Conservation (phyloP, 2,329 filamentous ascomycete genomes). For the Fusarium bulbicola region DNA sequence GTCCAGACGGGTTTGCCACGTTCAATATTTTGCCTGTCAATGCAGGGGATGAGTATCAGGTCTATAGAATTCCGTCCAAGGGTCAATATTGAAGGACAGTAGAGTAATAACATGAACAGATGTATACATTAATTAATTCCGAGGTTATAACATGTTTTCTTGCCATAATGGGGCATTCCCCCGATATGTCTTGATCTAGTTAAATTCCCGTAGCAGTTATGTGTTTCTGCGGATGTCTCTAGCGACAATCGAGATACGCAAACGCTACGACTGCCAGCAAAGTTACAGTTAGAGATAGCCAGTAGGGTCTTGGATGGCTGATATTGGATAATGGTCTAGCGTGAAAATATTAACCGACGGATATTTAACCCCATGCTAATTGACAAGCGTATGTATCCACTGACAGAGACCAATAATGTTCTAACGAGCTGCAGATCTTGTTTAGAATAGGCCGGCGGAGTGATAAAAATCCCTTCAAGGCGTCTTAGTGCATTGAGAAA, state of each 20-base stretch:
- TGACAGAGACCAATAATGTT: background rate
- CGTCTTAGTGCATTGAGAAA: background rate
- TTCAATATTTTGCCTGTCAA: conserved; percentile 44
- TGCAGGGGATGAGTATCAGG: conserved; percentile 44
- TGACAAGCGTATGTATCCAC: background rate
- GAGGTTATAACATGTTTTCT: no score
- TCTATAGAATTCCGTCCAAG: conserved; percentile 35
- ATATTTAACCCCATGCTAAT: background rate
- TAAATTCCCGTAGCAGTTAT: fast-evolving
- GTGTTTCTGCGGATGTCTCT: no score
- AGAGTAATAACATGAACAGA: fast-evolving
- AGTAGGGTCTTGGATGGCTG: background rate
- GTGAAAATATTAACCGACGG: background rate
- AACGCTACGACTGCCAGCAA: no score
- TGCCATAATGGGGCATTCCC: no score
- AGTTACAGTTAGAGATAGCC: background rate
- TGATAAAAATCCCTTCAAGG: background rate
- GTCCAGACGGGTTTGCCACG: conserved; percentile 44
- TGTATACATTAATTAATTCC: background rate
- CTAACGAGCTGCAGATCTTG: background rate
- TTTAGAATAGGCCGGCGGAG: background rate
- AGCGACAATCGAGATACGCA: fast-evolving
- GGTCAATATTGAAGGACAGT: background rate
- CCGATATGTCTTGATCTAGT: no score
- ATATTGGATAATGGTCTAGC: no score